A percentile compares a stretch with the other conserved stretches of the same genome.
Conservation (phyloP, 2,329 filamentous ascomycete species). For the Akanthomyces muscarius region DNA sequence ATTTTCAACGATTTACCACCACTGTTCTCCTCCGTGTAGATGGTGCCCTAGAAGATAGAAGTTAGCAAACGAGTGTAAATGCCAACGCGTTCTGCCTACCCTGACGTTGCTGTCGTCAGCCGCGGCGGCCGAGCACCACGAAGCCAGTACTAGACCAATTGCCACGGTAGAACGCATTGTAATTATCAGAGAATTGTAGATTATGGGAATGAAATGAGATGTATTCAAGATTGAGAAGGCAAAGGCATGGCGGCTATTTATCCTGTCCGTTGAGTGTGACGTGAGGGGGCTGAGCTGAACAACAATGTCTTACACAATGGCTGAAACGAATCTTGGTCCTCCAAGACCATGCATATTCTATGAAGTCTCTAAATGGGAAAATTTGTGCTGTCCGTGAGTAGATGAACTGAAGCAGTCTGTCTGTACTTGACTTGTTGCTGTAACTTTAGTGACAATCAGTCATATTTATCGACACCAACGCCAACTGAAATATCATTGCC, state of each 20-base stretch:
- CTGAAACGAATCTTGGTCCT: too few species aligned
- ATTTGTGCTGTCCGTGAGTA: too few species aligned
- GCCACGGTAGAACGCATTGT: not conserved
- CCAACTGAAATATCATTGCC: too few species aligned
- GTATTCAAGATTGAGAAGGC: not conserved
- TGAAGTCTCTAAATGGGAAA: too few species aligned
- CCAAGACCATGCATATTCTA: too few species aligned
- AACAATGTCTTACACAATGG: not conserved
- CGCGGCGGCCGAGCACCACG: not conserved
- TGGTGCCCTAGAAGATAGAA: not conserved
- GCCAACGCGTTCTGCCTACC: not conserved
- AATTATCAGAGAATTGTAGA: not conserved
- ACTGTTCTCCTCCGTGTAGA: not conserved
- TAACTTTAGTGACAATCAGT: too few species aligned
- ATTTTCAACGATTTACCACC: not conserved
- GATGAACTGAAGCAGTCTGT: too few species aligned
- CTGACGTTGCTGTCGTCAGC: constrained; percentile 1
- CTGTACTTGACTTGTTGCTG: too few species aligned
- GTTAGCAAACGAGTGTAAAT: not conserved
- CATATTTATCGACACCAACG: too few species aligned
- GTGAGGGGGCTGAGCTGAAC: not conserved
- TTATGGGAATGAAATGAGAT: too few species aligned
- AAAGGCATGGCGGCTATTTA: not conserved
- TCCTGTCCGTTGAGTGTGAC: not conserved
- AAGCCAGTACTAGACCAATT: not conserved